phyloP scores from a whole-genome alignment of 805 yeast species.

The Grigorovia transvaalensis region DNA sequence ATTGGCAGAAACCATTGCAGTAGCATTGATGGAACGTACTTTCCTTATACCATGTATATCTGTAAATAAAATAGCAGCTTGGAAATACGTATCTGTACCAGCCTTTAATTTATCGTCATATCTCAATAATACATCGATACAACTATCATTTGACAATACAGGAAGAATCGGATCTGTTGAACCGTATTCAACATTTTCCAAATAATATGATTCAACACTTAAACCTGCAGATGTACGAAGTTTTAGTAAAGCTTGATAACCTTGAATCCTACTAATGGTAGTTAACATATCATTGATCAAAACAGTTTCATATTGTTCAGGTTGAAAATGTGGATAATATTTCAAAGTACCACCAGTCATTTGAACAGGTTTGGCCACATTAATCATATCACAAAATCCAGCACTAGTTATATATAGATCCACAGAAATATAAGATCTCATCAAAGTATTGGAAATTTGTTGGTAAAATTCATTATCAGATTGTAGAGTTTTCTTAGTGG shows the following conservation, averaged over 20 bases:
- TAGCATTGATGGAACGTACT: conserved; percentile 76
- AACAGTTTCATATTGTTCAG: conserved; percentile 58
- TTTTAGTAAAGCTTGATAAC: conserved; percentile 74
- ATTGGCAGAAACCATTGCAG: conserved; percentile 71
- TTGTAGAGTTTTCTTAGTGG: conserved; percentile 42
- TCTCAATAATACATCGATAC: conserved; percentile 58
- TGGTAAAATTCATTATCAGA: conserved; percentile 55
- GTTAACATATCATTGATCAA: conserved; percentile 51
- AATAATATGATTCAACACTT: conserved; percentile 68
- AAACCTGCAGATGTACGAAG: conserved; percentile 82
- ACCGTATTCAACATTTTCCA: conserved; percentile 37
- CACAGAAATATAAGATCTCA: conserved; percentile 53
- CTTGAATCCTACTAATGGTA: conserved; percentile 42
- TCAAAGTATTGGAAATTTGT: conserved; percentile 46
- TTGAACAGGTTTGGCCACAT: conserved; percentile 52
- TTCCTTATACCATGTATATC: conserved; percentile 65
- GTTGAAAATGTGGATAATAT: conserved; percentile 56
- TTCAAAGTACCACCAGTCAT: conserved; percentile 63
- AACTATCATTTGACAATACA: conserved; percentile 48
- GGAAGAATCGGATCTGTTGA: conserved; percentile 63
- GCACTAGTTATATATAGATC: conserved; percentile 65
- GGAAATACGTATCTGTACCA: conserved; percentile 76
- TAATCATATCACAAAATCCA: conserved; percentile 60
- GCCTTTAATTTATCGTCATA: conserved; percentile 63
- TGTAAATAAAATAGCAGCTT: conserved; percentile 80